phyloP scores from a whole-genome alignment of 768 basidiomycete genomes.

The Sporobolomyces phaffii region DNA sequence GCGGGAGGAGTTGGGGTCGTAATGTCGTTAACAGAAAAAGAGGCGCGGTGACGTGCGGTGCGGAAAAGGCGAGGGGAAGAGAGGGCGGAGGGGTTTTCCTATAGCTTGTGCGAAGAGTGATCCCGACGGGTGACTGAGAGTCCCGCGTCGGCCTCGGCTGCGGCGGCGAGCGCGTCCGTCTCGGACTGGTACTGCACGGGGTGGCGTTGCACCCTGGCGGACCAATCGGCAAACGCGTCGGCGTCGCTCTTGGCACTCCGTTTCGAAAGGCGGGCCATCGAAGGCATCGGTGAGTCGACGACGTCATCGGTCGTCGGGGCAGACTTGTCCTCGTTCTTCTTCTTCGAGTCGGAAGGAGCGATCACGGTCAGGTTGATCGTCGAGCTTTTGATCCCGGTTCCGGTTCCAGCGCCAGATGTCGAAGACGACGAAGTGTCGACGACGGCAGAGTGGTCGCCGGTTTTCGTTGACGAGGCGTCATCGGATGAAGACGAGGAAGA shows the following conservation, averaged over 20 bases:
- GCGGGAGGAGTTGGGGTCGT: neutral
- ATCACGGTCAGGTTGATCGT: constrained; percentile 39
- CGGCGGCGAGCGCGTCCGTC: neutral
- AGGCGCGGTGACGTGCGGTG: neutral
- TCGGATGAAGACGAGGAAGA: constrained; percentile 14
- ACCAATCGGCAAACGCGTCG: constrained; percentile 12
- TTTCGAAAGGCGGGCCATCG: constrained; percentile 20
- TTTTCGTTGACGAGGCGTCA: constrained; percentile 9
- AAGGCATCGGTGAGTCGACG: constrained; percentile 26
- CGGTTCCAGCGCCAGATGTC: neutral
- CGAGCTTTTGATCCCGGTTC: constrained; percentile 28
- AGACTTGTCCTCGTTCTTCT: neutral
- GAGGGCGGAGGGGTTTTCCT: neutral
- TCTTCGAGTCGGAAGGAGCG: constrained; percentile 14
- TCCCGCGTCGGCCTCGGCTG: constrained; percentile 10
- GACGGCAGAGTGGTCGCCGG: constrained; percentile 35
- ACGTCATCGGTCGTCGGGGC: neutral
- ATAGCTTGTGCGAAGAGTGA: constrained; percentile 19
- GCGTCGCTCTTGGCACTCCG: too few relatives aligned
- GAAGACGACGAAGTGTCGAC: constrained; percentile 32
- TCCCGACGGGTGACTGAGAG: constrained; percentile 11
- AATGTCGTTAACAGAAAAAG: neutral
- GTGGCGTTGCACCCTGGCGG: neutral
- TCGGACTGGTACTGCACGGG: neutral
- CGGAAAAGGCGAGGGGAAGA: neutral